Evolutionary conservation across 2,329 filamentous ascomycete species (phyloP).

Genomic region (Fusarium nisikadoi): DNA sequence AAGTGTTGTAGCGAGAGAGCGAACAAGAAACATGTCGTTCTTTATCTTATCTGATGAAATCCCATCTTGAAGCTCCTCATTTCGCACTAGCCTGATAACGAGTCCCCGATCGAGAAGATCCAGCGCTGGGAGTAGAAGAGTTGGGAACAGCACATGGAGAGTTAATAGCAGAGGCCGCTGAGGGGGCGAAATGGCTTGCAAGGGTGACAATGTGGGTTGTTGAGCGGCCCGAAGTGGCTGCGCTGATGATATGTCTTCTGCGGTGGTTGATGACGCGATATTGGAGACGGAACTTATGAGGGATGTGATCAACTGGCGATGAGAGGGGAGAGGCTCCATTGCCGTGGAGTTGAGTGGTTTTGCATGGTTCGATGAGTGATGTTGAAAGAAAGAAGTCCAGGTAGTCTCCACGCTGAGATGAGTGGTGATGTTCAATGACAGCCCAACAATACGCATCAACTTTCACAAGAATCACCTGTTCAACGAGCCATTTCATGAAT

Average conservation of each 20-base stretch:
- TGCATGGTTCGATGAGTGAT: constrained; percentile 7
- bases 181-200: constrained; percentile 37
- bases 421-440: neutral
- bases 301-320: constrained; percentile 58
- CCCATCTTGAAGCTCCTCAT: neutral
- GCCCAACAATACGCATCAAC: neutral
- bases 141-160: constrained; percentile 86
- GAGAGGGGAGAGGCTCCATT: constrained; percentile 49
- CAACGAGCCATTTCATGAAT: neutral
- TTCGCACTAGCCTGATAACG: constrained; percentile 64
- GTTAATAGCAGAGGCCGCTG: constrained; percentile 73
- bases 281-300: constrained; percentile 57
- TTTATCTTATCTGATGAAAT: constrained; percentile 12
- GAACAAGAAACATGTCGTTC: constrained; percentile 68
- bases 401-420: constrained; percentile 9
- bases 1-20: constrained; percentile 61
- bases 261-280: constrained; percentile 20
- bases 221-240: constrained; percentile 22
- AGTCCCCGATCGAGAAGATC: constrained; percentile 86
- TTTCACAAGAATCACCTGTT: neutral
- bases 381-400: neutral
- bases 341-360: constrained; percentile 2
- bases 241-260: constrained; percentile 2
- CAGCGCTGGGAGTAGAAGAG: constrained; percentile 82
- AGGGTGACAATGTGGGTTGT: constrained; percentile 29